phyloP scores from a whole-genome alignment of 176 grass and related monocot species.

The Dendrocalamus sinicus region DNA sequence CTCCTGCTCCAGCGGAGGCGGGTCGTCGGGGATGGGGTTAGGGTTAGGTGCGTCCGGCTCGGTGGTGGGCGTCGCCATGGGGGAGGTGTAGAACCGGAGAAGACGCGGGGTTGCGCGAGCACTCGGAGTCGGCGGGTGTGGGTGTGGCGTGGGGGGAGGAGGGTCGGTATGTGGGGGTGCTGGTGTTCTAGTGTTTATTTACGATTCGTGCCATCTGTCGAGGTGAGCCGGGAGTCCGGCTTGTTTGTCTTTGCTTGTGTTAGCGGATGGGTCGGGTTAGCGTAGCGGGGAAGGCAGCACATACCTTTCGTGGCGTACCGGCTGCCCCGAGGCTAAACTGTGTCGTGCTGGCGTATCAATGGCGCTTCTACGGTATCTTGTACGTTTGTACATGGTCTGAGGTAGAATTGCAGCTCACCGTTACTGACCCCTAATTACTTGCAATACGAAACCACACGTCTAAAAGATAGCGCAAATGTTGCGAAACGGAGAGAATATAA shows the following conservation, averaged over 20 bases:
- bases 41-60: constrained; percentile 49
- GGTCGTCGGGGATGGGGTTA: constrained; percentile 37
- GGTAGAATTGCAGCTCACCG: no score
- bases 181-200: background rate
- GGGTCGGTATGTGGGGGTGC: background rate
- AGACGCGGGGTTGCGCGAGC: constrained; percentile 11
- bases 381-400: no score
- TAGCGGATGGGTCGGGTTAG: background rate
- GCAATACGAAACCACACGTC: no score
- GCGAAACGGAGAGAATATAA: no score
- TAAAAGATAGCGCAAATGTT: no score
- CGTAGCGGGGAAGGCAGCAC: constrained; percentile 38
- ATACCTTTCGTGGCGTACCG: constrained; percentile 51
- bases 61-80: constrained; percentile 46
- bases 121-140: background rate
- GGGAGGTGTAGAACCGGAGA: constrained; percentile 8
- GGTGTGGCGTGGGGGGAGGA: background rate
- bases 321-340: background rate
- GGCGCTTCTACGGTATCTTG: no score
- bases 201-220: background rate
- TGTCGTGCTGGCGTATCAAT: no score
- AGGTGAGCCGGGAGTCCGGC: background rate
- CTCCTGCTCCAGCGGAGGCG: constrained; percentile 2
- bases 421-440: no score
- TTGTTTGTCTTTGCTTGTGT: background rate